Percentiles rank a stretch among this genome's conserved stretches.
phyloP scores from a whole-genome alignment of 306 rosid genomes.

The Lathyrus aphaca region DNA sequence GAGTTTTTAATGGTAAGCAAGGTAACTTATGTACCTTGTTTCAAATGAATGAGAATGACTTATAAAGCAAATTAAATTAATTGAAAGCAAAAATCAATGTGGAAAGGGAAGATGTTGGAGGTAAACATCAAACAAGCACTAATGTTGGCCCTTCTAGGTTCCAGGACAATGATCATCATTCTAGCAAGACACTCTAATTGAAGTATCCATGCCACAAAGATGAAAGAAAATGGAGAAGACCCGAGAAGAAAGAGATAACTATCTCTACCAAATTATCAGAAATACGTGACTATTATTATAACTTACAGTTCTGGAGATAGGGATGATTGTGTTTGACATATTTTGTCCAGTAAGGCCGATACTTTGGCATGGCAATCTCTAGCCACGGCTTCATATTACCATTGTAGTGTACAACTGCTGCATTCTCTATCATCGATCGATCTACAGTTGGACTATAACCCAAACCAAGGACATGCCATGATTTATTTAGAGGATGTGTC shows the following conservation, averaged over 20 bases:
- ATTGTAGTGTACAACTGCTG: constrained; percentile 91
- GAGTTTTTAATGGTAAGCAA: constrained; percentile 52
- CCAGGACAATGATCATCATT: constrained; percentile 36
- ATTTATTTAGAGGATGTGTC: constrained; percentile 79
- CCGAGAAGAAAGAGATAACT: neutral
- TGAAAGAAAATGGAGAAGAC: constrained; percentile 29
- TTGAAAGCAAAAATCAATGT: constrained; percentile 56
- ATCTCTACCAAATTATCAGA: constrained; percentile 12
- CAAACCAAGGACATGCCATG: constrained; percentile 99
- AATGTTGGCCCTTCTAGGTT: constrained; percentile 39
- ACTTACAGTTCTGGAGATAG: constrained; percentile 69
- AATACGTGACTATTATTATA: constrained; percentile 48
- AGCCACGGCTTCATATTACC: constrained; percentile 99
- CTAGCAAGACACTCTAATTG: constrained; percentile 42
- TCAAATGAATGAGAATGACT: constrained; percentile 54
- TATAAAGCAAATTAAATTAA: constrained; percentile 71
- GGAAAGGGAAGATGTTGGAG: constrained; percentile 37
- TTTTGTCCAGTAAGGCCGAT: constrained; percentile 81
- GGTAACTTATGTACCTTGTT: constrained; percentile 53
- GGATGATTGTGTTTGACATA: constrained; percentile 78
- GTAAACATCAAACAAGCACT: constrained; percentile 27
- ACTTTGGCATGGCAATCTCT: constrained; percentile 87
- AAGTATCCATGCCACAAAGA: constrained; percentile 39
- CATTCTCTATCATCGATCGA: constrained; percentile 63
- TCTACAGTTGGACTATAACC: constrained; percentile 90